phyloP scores from a whole-genome alignment of 305 asterid genomes.

The Plantago coronopus region DNA sequence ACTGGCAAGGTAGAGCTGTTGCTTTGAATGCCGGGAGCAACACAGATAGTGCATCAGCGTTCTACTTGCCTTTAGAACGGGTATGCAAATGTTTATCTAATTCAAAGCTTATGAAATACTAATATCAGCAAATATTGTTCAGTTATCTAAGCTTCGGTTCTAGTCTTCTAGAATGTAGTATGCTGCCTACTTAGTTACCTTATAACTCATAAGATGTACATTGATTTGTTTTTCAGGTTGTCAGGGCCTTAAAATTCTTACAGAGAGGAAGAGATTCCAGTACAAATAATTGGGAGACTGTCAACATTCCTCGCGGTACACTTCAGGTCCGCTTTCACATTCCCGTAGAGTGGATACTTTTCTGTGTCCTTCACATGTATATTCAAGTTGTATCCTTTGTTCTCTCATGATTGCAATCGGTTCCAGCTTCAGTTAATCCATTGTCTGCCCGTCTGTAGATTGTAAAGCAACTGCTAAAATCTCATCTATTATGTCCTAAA shows the following conservation, averaged over 20 bases:
- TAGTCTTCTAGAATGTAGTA: no score
- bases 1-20: constrained; percentile 97
- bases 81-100: constrained; percentile 60
- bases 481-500: no score
- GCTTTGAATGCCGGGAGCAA: constrained; percentile 99
- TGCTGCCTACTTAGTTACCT: no score
- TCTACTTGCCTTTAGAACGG: constrained; percentile 93
- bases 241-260: constrained; percentile 76
- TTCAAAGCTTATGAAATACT: no score
- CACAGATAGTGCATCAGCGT: constrained; percentile 94
- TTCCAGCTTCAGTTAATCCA: no score
- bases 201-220: constrained; percentile 14
- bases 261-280: constrained; percentile 61
- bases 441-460: no score
- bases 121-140: no score
- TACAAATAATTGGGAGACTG: constrained; percentile 64
- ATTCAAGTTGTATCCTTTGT: not conserved
- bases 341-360: constrained; percentile 27
- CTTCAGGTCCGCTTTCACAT: constrained; percentile 82
- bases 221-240: constrained; percentile 58
- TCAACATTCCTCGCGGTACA: constrained; percentile 93
- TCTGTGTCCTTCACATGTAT: constrained; percentile 11
- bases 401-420: not conserved
- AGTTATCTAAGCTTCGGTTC: no score
- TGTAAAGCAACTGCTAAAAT: no score